Evolutionary conservation across 2,329 filamentous ascomycete genomes (phyloP), one percentile per base, ranked within the genome.

Genomic region (Colletotrichum truncatum): DNA sequence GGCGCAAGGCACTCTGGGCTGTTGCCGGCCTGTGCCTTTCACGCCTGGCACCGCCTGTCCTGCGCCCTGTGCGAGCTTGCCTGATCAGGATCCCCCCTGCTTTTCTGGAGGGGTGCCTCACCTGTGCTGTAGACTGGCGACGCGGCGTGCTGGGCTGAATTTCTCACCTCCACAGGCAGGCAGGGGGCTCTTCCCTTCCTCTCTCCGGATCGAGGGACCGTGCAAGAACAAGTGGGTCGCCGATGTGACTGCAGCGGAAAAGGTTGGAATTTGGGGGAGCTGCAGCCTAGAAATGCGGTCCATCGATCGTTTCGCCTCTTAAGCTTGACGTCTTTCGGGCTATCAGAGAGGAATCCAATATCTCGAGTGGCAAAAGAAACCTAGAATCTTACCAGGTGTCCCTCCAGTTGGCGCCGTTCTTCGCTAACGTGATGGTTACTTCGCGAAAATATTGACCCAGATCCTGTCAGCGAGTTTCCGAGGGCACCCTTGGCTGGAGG

Each of bases 141-240:
- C 48, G 32, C 28, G 39, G n/a, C 26, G 38, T 26, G 39, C 25
- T 51, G 46, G 36, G 21, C 55, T 49, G 32, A 48, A 32, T 49
- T 34, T 34, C 18, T 32, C 41, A 62, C 51, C 52, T 16, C 41
- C 25, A 38, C 23, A 36, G 28, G 34, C 56, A 36, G 48, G 38
- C 58, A 56, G 58, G 51, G 58, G n/a, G n/a, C n/a, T n/a, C n/a
- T n/a, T 32, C 51, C 32, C 36, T 46, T 46, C 46, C 28, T 54
- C 23, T 16, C 51, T 16, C 54, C 55, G 46, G 55, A 46, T 53
- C 46, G 52, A n/a, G 38, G 26, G 32, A 11, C 25, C 61, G 46
- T 54, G 61, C 39, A 38, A 64, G 32, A 12, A 34, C 12, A 60
- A 60, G 46, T 64, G 61, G 61, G 61, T 28, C 46, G 23, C 32